Base-by-base conservation (phyloP, 2,329 filamentous ascomycete species). In the Cadophora sp. region DNA sequence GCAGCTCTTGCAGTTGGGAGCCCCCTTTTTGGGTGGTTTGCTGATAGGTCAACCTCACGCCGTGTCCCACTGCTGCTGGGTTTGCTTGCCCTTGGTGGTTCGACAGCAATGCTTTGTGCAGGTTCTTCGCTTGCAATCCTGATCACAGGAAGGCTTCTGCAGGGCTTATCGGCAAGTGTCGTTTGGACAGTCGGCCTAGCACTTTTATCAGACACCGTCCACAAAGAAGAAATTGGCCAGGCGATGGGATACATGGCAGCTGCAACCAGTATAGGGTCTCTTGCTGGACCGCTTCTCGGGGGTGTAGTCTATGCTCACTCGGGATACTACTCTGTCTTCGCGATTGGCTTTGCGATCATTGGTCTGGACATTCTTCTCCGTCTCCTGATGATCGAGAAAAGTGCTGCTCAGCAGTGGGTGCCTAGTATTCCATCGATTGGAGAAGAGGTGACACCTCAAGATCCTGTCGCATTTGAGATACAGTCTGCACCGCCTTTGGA, bases 171-270 rank as follows among this genome's bases (percentile, higher is more conserved):
- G 22, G 90, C 90, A 1, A 89, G 89, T 3, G 86, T 93, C 1
- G 91, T 93, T 9, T 93, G 91, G 90, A 89, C 88, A 0, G 90
- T 92, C 0, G 91, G 91, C 0, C 81, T 92, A 29, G 91, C 91
- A 0, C 79, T 94, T 46, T 75, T 93, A 16, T 89, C 89, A 1
- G 91, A 94, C 74, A 92, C 90, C 0, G 86, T 92, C 60, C 86
- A 85, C 19, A 73, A 71, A 29, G 73, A 73, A 61, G 63, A 74
- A 3, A 73, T 75, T 12, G 73, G 73, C 14, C 68, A 72, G 50
- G 73, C 71, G 0, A 76, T 76, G 73, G 74, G 74, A 1, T 76
- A 76, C 43, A 65, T 72, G 14, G 69, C 72, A 14, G 69, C 71
- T 27, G 71, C 72, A 46, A 88, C 91, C 81, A 89, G 86, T 46